A percentile compares a stretch with the other conserved stretches of the same genome.
phyloP scores from a whole-genome alignment of 179 eudicot genomes.

The Patellifolia procumbens region DNA sequence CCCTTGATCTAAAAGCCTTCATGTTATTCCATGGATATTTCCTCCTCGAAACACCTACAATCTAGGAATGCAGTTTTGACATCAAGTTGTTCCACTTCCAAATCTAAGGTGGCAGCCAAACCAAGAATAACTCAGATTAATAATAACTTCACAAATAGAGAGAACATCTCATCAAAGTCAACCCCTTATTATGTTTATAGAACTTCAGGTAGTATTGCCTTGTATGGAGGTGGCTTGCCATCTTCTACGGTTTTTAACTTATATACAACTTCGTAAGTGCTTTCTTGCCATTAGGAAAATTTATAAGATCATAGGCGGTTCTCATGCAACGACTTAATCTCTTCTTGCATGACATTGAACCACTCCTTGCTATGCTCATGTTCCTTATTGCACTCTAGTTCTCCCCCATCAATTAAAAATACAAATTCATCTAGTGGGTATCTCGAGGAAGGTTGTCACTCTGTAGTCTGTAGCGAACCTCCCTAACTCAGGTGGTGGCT shows the following conservation, averaged over 20 bases:
- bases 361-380: too few species aligned
- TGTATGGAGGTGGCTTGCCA: background rate
- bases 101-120: too few species aligned
- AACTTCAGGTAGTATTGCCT: background rate
- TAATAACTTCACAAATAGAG: background rate
- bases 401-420: too few species aligned
- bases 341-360: too few species aligned
- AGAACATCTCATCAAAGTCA: background rate
- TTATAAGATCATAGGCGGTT: too few species aligned
- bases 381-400: too few species aligned
- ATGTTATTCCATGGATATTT: background rate
- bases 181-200: background rate
- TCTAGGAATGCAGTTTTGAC: background rate
- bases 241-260: conserved; percentile 4
- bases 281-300: background rate
- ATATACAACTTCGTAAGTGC: conserved; percentile 8
- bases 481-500: too few species aligned
- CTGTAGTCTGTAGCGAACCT: too few species aligned
- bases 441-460: too few species aligned
- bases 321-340: too few species aligned
- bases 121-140: background rate
- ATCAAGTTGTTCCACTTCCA: too few species aligned
- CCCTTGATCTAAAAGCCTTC: background rate
- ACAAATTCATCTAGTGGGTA: too few species aligned
- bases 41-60: background rate